Evolutionary conservation across 176 grass and related monocot genomes (phyloP).

Genomic region (Chloris gayana): DNA sequence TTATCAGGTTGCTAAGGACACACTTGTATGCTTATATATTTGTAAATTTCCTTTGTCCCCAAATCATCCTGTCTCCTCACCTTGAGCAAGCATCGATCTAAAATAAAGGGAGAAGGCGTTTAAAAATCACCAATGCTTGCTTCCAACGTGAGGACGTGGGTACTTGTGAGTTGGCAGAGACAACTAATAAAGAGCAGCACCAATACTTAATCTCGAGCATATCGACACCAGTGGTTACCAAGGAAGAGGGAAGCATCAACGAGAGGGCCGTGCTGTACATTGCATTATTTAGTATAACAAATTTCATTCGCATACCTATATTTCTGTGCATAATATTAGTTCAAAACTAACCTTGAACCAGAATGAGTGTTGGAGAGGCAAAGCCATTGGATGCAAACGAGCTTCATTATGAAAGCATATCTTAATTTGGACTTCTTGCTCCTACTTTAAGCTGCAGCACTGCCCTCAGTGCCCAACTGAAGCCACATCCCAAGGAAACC

Average conservation of each 20-base stretch:
- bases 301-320: slow-evolving; percentile 9
- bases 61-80: slow-evolving; percentile 55
- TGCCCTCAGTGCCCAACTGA: slow-evolving; percentile 40
- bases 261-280: neutral
- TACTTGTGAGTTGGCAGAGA: slow-evolving; percentile 38
- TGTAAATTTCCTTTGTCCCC: slow-evolving; percentile 24
- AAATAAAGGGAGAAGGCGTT: slow-evolving; percentile 26
- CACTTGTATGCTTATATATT: slow-evolving; percentile 30
- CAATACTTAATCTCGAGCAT: slow-evolving; percentile 37
- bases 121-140: slow-evolving; percentile 38
- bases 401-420: slow-evolving; percentile 48
- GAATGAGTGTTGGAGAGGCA: slow-evolving; percentile 37
- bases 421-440: slow-evolving; percentile 49
- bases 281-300: neutral
- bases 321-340: slow-evolving; percentile 27
- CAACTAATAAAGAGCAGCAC: slow-evolving; percentile 42
- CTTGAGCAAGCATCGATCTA: slow-evolving; percentile 52
- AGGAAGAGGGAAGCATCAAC: slow-evolving; percentile 17
- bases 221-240: slow-evolving; percentile 19
- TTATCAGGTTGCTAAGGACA: slow-evolving; percentile 25
- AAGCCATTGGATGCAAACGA: slow-evolving; percentile 14
- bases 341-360: slow-evolving; percentile 10
- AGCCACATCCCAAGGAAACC: slow-evolving; percentile 45
- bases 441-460: slow-evolving; percentile 38
- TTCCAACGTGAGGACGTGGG: slow-evolving; percentile 46